These are phyloP conservation scores for Fusarium chaquense DNA, from an alignment of 2,329 filamentous ascomycete genomes.

Conservation along the genomic window DNA sequence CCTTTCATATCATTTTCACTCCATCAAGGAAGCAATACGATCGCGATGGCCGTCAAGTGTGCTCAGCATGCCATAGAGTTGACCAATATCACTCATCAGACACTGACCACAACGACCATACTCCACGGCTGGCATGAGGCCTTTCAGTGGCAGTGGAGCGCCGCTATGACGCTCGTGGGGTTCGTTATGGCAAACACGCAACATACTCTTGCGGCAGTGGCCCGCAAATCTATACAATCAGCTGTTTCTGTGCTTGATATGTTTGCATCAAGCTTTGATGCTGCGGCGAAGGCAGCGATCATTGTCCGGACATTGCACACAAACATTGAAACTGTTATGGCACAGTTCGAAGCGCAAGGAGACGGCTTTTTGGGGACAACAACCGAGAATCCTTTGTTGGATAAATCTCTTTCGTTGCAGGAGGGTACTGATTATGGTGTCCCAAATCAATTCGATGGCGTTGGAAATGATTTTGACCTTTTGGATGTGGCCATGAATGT, in stretches of 20 bases:
- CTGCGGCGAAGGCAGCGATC: slow-evolving; percentile 1
- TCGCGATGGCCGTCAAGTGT: slow-evolving; percentile 11
- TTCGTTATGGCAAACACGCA: slow-evolving; percentile 2
- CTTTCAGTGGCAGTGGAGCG: slow-evolving; percentile 28
- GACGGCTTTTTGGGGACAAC: accelerated
- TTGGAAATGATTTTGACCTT: slow-evolving; percentile 15
- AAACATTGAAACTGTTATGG: slow-evolving; percentile 22
- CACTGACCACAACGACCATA: not conserved
- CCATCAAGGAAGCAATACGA: not conserved
- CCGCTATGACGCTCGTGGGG: slow-evolving; percentile 7
- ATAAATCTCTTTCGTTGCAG: accelerated
- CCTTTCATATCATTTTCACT: slow-evolving; percentile 14
- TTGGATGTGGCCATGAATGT: slow-evolving; percentile 23
- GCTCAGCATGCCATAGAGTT: slow-evolving; percentile 7
- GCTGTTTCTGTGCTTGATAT: slow-evolving; percentile 11
- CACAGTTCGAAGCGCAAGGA: not conserved
- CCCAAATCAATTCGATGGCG: not conserved
- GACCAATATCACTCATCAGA: slow-evolving; percentile 5
- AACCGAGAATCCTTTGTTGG: not conserved
- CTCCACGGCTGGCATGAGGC: slow-evolving; percentile 23
- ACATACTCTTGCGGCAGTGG: not conserved
- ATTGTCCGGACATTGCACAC: slow-evolving; percentile 10
- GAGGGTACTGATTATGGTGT: no score
- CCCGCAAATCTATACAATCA: not conserved
- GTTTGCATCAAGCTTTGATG: slow-evolving; percentile 13